These are phyloP conservation scores for Sugiyamaella marilandica DNA, from an alignment of 805 yeast genomes.

Conservation along the genomic window DNA sequence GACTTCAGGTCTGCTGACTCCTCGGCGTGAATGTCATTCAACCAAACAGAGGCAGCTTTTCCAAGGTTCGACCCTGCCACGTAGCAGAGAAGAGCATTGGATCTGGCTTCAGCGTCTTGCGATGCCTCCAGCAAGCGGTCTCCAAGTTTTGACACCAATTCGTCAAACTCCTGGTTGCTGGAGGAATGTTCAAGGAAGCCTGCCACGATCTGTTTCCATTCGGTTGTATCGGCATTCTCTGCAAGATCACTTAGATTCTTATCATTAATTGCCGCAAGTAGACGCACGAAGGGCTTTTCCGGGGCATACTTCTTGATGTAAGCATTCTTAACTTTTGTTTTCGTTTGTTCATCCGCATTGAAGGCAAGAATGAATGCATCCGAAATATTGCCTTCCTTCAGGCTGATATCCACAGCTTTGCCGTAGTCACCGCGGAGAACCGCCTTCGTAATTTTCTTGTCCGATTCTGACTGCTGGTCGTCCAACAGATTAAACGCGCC, in stretches of 20 bases:
- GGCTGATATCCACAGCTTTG: slow-evolving; percentile 62
- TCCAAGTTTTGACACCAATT: slow-evolving; percentile 63
- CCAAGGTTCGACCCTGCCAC: slow-evolving; percentile 78
- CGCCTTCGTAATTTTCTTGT: slow-evolving; percentile 43
- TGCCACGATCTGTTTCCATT: slow-evolving; percentile 81
- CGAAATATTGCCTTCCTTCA: slow-evolving; percentile 55
- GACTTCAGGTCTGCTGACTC: slow-evolving; percentile 40
- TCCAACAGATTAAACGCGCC: slow-evolving; percentile 32
- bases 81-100: slow-evolving; percentile 71
- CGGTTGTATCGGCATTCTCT: slow-evolving; percentile 63
- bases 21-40: slow-evolving; percentile 55
- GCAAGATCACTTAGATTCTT: slow-evolving; percentile 62
- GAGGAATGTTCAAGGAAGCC: slow-evolving; percentile 56
- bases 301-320: slow-evolving; percentile 58
- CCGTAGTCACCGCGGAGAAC: slow-evolving; percentile 59
- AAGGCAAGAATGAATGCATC: slow-evolving; percentile 84
- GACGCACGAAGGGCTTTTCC: slow-evolving; percentile 59
- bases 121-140: slow-evolving; percentile 52
- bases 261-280: slow-evolving; percentile 60
- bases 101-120: slow-evolving; percentile 42
- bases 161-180: slow-evolving; percentile 41
- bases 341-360: slow-evolving; percentile 50
- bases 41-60: slow-evolving; percentile 78
- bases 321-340: slow-evolving; percentile 63
- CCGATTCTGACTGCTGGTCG: slow-evolving; percentile 36